These are phyloP conservation scores for Cystoisospora suis DNA, from an alignment of 169 alveolate species.

Conservation along the genomic window DNA sequence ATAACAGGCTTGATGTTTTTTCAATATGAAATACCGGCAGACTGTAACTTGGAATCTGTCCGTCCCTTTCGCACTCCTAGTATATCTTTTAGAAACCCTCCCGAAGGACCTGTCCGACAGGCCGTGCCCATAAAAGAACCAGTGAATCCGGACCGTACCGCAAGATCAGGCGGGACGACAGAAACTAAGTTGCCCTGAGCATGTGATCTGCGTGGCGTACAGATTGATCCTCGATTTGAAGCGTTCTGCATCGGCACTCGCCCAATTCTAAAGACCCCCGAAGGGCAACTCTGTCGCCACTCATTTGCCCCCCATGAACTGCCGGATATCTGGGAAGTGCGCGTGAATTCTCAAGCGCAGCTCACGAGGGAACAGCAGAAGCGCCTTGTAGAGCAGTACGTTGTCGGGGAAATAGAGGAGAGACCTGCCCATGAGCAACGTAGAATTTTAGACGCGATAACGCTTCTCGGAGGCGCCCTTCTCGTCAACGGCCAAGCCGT, in stretches of 20 bases:
- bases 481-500: constrained; percentile 50
- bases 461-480: constrained; percentile 50
- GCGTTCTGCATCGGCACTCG: constrained; percentile 61
- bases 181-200: neutral
- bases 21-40: too few species aligned
- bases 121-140: too few species aligned
- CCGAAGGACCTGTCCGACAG: too few species aligned
- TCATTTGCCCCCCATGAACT: constrained; percentile 53
- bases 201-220: too few species aligned
- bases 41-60: too few species aligned
- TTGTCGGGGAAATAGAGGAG: constrained; percentile 46
- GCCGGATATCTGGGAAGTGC: constrained; percentile 63
- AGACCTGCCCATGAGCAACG: constrained; percentile 38
- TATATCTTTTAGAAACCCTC: too few species aligned
- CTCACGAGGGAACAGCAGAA: constrained; percentile 57
- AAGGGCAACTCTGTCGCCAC: constrained; percentile 61
- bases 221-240: constrained; percentile 60
- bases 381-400: constrained; percentile 55
- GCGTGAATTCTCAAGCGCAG: constrained; percentile 28
- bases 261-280: constrained; percentile 44
- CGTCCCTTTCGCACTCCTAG: too few species aligned
- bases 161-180: too few species aligned
- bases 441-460: constrained; percentile 22
- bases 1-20: too few species aligned
- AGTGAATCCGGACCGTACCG: too few species aligned